A percentile compares a stretch with the other conserved stretches of the same genome.
These are phyloP conservation scores for Aspergillus sp. DNA, from an alignment of 2,329 filamentous ascomycete species.

Conservation along the genomic window DNA sequence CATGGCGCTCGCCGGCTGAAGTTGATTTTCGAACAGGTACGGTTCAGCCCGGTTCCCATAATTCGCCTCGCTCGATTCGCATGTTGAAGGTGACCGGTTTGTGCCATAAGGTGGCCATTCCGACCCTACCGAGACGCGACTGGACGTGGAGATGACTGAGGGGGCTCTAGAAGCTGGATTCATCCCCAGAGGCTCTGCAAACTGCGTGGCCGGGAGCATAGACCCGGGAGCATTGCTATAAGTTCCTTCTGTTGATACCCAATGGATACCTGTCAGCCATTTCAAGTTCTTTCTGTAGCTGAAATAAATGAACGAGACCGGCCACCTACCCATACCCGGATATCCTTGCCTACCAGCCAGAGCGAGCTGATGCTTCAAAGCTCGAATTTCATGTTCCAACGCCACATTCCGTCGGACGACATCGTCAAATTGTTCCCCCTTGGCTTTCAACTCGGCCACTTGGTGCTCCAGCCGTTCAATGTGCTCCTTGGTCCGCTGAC, in stretches of 20 bases:
- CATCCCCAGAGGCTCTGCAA: slow-evolving; percentile 22
- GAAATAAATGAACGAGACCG: not conserved
- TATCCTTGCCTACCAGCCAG: slow-evolving; percentile 29
- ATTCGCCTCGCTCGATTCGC: slow-evolving; percentile 31
- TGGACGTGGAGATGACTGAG: slow-evolving; percentile 27
- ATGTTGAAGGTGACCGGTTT: slow-evolving; percentile 31
- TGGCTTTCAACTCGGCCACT: slow-evolving; percentile 54
- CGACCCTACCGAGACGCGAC: slow-evolving; percentile 28
- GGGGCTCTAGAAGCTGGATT: slow-evolving; percentile 25
- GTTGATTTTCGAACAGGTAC: slow-evolving; percentile 22
- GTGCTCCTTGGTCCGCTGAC: slow-evolving; percentile 61
- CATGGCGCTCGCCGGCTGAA: slow-evolving; percentile 20
- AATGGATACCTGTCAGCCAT: slow-evolving; percentile 16
- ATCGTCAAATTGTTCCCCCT: slow-evolving; percentile 54
- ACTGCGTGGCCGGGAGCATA: slow-evolving; percentile 28
- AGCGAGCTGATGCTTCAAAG: slow-evolving; percentile 53
- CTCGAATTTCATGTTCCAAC: slow-evolving; percentile 58
- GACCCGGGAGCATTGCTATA: slow-evolving; percentile 21
- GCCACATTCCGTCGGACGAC: slow-evolving; percentile 57
- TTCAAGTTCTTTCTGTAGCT: not conserved
- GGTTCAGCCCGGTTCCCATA: slow-evolving; percentile 29
- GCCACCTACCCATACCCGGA: slow-evolving; percentile 19
- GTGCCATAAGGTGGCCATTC: slow-evolving; percentile 33
- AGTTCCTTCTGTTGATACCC: slow-evolving; percentile 20
- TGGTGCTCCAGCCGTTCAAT: slow-evolving; percentile 60